phyloP scores from a whole-genome alignment of 164 flowering plant genomes.

The Buxus sempervirens region DNA sequence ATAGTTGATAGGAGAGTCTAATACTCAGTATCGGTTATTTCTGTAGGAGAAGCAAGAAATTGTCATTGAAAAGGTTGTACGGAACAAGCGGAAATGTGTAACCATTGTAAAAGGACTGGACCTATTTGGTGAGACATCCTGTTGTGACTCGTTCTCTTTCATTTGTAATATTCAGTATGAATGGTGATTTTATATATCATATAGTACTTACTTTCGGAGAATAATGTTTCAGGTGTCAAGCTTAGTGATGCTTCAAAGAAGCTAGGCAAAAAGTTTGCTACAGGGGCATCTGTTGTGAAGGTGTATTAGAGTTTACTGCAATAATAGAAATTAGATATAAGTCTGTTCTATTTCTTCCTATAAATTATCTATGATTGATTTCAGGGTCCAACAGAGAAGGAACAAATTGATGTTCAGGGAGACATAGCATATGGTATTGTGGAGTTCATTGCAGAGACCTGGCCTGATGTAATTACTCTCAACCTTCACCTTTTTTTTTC shows the following conservation, averaged over 20 bases:
- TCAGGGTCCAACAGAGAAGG: conserved; percentile 96
- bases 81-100: conserved; percentile 81
- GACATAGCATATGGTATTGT: conserved; percentile 86
- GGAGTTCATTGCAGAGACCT: conserved; percentile 86
- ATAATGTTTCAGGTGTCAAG: conserved; percentile 63
- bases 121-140: conserved; percentile 62
- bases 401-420: conserved; percentile 98
- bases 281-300: conserved; percentile 99
- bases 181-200: background rate
- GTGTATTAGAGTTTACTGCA: conserved; percentile 26
- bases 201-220: background rate
- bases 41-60: conserved; percentile 79
- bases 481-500: background rate
- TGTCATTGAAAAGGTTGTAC: conserved; percentile 77
- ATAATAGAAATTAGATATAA: background rate
- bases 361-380: conserved; percentile 14
- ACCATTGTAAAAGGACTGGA: conserved; percentile 87
- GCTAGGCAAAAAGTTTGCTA: conserved; percentile 98
- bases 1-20: background rate
- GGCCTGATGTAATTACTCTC: conserved; percentile 76
- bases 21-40: conserved; percentile 3
- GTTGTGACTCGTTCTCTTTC: background rate
- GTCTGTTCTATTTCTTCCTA: background rate
- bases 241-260: conserved; percentile 98
- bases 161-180: background rate